Evolutionary conservation across 306 rosid genomes (phyloP), one percentile per base, ranked within the genome.

Genomic region (Comarum palustre): DNA sequence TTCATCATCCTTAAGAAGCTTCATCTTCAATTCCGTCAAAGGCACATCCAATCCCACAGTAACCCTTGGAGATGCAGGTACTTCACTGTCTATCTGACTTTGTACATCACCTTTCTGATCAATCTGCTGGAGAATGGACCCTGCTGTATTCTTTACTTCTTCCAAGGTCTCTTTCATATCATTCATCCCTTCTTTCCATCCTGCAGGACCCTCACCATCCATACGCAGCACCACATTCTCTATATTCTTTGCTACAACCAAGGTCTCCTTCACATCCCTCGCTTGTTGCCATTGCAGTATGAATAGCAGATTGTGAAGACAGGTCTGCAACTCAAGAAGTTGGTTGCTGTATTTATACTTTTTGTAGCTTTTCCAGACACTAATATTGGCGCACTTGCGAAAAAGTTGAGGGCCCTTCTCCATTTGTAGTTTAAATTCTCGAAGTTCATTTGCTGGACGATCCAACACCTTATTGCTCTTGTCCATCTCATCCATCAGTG

Each of bases 21-120:
- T 60, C 42, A 39, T 5, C 83, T 90, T 90, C 87, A 90, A 45
- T 22, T 86, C 85, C 77, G 5, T 57, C 73, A 90, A 11, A 47
- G 77, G 84, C 67, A 27, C 77, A 43, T 87, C 88, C 77, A 90
- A 79, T 24, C 90, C 92, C 66, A 87, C 88, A 1, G 34, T 84
- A 46, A 77, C 76, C 5, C 16, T 43, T n/a, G 83, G 85, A 9
- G 76, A 73, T 15, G 14, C 22, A 11, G 88, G 88, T 51, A 89
- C 87, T 0, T 80, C 58, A 59, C 90, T 72, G 16, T 13, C 55
- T 5, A 16, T 6, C 9, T 25, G 13, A 9, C 17, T 42, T 11
- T 16, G 75, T 12, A 41, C 12, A 2, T 32, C 65, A 47, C 3
- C 39, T 47, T 43, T 43, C 45, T 5, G 19, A 17, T 29, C 65